phyloP scores from a whole-genome alignment of 176 grass and related monocot genomes.

The Pontederia crassipes region DNA sequence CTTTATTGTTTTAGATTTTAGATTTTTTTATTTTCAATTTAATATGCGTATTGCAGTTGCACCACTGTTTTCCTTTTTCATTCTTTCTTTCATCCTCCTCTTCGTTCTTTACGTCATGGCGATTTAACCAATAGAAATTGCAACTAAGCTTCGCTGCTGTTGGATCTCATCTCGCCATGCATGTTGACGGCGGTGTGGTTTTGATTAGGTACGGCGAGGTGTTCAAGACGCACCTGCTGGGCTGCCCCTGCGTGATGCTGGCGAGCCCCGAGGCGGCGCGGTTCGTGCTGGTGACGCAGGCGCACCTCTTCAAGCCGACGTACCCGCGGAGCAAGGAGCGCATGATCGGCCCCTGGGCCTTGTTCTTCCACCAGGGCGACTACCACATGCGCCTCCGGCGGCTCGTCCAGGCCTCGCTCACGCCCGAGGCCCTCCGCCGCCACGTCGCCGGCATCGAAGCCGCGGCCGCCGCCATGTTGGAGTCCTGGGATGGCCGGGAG shows the following conservation, averaged over 20 bases:
- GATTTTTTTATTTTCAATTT: no score
- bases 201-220: slow-evolving; percentile 68
- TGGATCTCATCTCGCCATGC: background rate
- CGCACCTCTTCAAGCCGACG: slow-evolving; percentile 79
- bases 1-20: background rate
- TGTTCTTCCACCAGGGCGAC: slow-evolving; percentile 98
- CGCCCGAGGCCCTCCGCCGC: slow-evolving; percentile 48
- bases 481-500: slow-evolving; percentile 31
- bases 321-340: slow-evolving; percentile 92
- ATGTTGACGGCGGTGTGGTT: background rate
- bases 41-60: background rate
- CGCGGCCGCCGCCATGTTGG: slow-evolving; percentile 31
- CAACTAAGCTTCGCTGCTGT: no score
- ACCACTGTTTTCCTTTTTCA: background rate
- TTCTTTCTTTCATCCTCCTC: background rate
- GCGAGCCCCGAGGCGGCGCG: slow-evolving; percentile 90
- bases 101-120: no score
- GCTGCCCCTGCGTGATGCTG: slow-evolving; percentile 94
- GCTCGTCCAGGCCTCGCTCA: slow-evolving; percentile 60
- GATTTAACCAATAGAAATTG: no score
- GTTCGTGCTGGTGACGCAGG: slow-evolving; percentile 69
- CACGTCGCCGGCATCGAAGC: slow-evolving; percentile 51
- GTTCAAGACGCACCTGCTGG: slow-evolving; percentile 79
- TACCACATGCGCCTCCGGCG: slow-evolving; percentile 68
- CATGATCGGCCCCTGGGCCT: slow-evolving; percentile 75